Conservation (phyloP, 1,139 yeast species). For the Saccharomyces hybrid region DNA sequence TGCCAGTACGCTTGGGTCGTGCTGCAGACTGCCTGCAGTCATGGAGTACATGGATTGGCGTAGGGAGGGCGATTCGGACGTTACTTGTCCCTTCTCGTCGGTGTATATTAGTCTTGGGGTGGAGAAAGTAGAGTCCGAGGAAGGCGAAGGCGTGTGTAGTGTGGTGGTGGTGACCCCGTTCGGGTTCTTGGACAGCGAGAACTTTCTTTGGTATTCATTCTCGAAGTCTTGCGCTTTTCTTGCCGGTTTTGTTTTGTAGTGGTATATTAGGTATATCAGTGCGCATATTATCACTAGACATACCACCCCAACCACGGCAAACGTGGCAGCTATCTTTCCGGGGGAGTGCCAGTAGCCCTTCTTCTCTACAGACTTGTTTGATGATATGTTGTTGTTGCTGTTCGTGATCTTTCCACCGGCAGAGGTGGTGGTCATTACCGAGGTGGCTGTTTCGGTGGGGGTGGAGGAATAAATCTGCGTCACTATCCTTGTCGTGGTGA, state of each 20-base stretch:
- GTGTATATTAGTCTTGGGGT: conserved; percentile 14
- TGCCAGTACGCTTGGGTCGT: conserved; percentile 1
- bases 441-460: conserved; percentile 12
- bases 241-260: conserved; percentile 14
- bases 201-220: conserved; percentile 21
- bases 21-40: neutral
- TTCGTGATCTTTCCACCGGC: conserved; percentile 4
- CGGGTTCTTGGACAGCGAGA: neutral
- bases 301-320: conserved; percentile 34
- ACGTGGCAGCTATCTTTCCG: conserved; percentile 37
- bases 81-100: conserved; percentile 20
- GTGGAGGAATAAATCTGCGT: neutral
- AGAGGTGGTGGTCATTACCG: conserved; percentile 14
- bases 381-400: conserved; percentile 3
- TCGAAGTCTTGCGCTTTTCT: conserved; percentile 22
- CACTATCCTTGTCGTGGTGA: conserved; percentile 16
- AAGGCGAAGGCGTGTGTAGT: conserved; percentile 10
- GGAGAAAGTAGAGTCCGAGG: conserved; percentile 8
- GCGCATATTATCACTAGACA: conserved; percentile 20
- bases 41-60: conserved; percentile 2
- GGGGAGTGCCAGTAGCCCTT: conserved; percentile 32
- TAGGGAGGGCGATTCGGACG: conserved; percentile 9
- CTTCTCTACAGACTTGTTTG: conserved; percentile 1
- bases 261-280: conserved; percentile 20
- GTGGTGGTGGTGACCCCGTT: conserved; percentile 8